Evolutionary conservation across 176 grass and related monocot species (phyloP), one percentile per base, ranked within the genome.

Genomic region (Zizania latifolia): DNA sequence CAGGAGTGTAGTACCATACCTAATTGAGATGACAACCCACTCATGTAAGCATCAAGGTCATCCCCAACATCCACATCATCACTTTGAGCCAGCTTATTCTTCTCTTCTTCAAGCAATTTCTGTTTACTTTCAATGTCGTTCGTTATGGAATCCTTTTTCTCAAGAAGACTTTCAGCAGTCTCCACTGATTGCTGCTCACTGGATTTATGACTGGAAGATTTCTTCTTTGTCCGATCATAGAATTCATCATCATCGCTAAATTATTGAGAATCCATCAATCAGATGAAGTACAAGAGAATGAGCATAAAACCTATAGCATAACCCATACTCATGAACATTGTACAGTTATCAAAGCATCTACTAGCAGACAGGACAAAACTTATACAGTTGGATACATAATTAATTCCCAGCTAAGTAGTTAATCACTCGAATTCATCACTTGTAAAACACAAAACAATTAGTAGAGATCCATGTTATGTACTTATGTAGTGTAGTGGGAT

Each of bases 11-110:
- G 15, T 31, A 57, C 10, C 86, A 54, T 85, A 99, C 91, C 95
- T 75, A 99, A 84, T 62, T 99, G 95, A 84, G 91, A 99, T 82
- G 95, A 99, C 17, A 99, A 79, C 30, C 91, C 89, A 84, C 84
- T 90, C 95, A 99, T 99, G 77, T 89, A 99, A 85, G 86, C 72
- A 86, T 99, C 95, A 86, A 99, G 95, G 58, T 94, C 91, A 88
- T 98, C 95, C 72, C 68, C 86, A 70, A 31, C 50, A 75, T 92
- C 84, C 26, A 27, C 73, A 78, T 68, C 82, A 32, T 83, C 53
- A 12, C 59, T 62, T 37, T 81, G 76, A 43, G 33, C 46, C 62
- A 88, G 70, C 81, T 90, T 91, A 84, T 66, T 84, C 64, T 84
- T 90, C 74, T 94, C 95, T 48, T 92, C 89, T 81, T 87, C 68